These are phyloP conservation scores for Quercus mongolica DNA, from an alignment of 306 rosid species.

Conservation along the genomic window DNA sequence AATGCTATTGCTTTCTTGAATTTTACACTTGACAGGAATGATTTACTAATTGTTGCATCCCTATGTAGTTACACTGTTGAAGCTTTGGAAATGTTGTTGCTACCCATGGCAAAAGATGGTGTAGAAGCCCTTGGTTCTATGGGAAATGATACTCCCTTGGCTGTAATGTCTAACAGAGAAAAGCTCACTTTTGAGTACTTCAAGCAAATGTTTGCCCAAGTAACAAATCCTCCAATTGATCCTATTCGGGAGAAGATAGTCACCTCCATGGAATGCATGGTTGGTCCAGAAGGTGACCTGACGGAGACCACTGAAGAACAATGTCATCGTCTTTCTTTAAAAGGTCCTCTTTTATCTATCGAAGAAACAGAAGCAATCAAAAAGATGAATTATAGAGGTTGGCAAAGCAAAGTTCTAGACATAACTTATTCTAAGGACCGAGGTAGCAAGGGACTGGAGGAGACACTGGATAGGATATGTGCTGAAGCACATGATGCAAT, in stretches of 20 bases:
- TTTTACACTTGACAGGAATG: slow-evolving; percentile 12
- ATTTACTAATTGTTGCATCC: slow-evolving; percentile 17
- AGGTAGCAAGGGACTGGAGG: slow-evolving; percentile 81
- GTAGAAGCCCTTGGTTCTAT: slow-evolving; percentile 96
- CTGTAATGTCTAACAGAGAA: slow-evolving; percentile 91
- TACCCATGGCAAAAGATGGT: slow-evolving; percentile 99
- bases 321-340: slow-evolving; percentile 88
- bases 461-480: slow-evolving; percentile 83
- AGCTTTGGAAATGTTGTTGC: slow-evolving; percentile 89
- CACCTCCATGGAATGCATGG: slow-evolving; percentile 94
- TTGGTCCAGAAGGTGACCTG: slow-evolving; percentile 98
- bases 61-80: slow-evolving; percentile 77
- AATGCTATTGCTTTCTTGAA: slow-evolving; percentile 6
- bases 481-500: slow-evolving; percentile 81
- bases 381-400: slow-evolving; percentile 83
- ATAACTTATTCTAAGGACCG: slow-evolving; percentile 72
- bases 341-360: slow-evolving; percentile 73
- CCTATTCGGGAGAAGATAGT: slow-evolving; percentile 97
- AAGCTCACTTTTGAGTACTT: slow-evolving; percentile 93
- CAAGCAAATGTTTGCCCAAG: slow-evolving; percentile 99
- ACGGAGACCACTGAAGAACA: slow-evolving; percentile 91
- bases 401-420: slow-evolving; percentile 90
- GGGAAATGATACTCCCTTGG: slow-evolving; percentile 96
- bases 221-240: slow-evolving; percentile 97
- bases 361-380: slow-evolving; percentile 85